Base-by-base conservation (phyloP, 225 moss, liverwort and hornwort genomes). In the Physcomitrium patens region DNA sequence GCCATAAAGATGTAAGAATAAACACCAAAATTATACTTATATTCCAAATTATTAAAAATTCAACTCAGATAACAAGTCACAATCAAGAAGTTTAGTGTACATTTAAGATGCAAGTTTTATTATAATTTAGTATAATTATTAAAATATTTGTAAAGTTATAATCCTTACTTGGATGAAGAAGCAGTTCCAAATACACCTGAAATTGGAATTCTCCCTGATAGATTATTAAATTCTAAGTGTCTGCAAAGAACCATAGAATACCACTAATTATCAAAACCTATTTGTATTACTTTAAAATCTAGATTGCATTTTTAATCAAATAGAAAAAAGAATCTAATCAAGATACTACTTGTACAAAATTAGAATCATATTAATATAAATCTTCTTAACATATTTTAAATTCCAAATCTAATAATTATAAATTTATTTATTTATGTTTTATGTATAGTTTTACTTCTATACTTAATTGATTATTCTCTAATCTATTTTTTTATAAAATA, bases 141-240 rank as follows among this genome's bases (percentile, higher is more conserved):
- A 12, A 41, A 16, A 43, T 47, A 53, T 11, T 64, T 31, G 41
- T 54, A 49, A 10, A 43, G 27, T 74, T 60, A 59, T 23, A 70
- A 56, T 71, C 50, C 67, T 77, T 80, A 84, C 84, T 0, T 0
- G 2, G 0, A 0, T 46, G 5, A 2, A 0, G 1, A 0, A 23
- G 43, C 28, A 0, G 0, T 1, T 4, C 0, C 0, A 62, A 74
- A 84, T 51, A 80, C 50, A 62, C 66, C 44, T 62, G 80, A 70
- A 50, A 11, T 0, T 50, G 80, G 79, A 49, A 80, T 80, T 45
- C 14, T 74, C 73, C 77, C 84, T 31, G 74, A 28, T 20, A 84
- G 74, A 61, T 10, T 62, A 76, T 84, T 84, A 50, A 65, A 1
- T 7, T 0, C 0, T 31, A 77, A 11, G 0, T 4, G 0, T 28